Evolutionary conservation across 2,329 filamentous ascomycete species (phyloP).

Genomic region (Alternaria longipes): DNA sequence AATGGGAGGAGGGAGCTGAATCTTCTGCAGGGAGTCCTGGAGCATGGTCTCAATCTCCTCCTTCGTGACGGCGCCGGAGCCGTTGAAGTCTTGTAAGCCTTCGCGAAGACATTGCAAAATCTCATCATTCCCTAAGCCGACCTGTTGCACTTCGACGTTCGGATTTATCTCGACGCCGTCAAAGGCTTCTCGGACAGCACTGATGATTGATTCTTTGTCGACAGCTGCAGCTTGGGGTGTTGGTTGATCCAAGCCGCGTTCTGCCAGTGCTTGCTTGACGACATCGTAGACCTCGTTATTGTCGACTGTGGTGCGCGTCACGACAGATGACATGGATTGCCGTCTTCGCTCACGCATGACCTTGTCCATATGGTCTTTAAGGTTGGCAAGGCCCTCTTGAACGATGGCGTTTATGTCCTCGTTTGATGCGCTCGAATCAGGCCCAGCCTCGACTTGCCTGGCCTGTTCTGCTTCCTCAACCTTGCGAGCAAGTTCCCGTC

Average conservation of each 20-base stretch:
- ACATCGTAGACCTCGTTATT: constrained; percentile 87
- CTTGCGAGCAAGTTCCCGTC: constrained; percentile 84
- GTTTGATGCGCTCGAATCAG: constrained; percentile 55
- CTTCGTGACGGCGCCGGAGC: constrained; percentile 69
- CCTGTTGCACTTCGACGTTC: constrained; percentile 88
- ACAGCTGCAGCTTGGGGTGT: constrained; percentile 49
- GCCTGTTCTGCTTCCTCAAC: constrained; percentile 74
- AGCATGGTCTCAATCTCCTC: constrained; percentile 88
- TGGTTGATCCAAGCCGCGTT: constrained; percentile 60
- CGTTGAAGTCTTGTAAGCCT: constrained; percentile 79
- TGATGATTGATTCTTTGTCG: constrained; percentile 82
- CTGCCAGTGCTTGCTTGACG: constrained; percentile 75
- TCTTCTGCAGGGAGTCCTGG: constrained; percentile 84
- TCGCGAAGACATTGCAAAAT: constrained; percentile 86
- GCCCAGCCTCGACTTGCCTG: constrained; percentile 50
- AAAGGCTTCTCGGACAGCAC: constrained; percentile 88
- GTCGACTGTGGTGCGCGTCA: constrained; percentile 72
- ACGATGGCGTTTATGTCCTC: constrained; percentile 81
- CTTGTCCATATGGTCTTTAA: constrained; percentile 84
- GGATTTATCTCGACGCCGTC: constrained; percentile 83
- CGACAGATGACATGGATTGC: constrained; percentile 69
- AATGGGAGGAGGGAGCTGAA: constrained; percentile 76
- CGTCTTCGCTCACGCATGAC: constrained; percentile 79
- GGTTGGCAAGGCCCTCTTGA: constrained; percentile 79
- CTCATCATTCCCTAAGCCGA: constrained; percentile 89